Conservation (phyloP, 179 eudicot species). For the Heliamphora pulchella region DNA sequence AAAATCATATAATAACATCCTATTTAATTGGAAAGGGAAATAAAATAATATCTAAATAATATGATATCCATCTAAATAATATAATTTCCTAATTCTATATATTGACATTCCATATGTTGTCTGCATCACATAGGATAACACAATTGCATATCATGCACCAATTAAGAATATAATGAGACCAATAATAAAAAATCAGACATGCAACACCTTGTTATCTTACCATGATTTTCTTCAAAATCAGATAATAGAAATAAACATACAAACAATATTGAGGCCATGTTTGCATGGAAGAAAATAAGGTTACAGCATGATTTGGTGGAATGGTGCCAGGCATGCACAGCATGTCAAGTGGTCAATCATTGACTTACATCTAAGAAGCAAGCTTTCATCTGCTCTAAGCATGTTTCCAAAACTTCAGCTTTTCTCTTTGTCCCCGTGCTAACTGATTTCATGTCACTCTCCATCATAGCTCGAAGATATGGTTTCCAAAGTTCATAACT, state of each 20-base stretch:
- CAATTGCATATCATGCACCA: neutral
- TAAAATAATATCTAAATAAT: too few relatives aligned
- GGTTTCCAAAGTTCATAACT: slow-evolving; percentile 98
- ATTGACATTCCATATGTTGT: too few relatives aligned
- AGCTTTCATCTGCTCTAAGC: slow-evolving; percentile 82
- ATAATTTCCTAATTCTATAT: too few relatives aligned
- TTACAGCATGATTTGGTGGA: neutral
- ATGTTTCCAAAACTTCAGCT: slow-evolving; percentile 60
- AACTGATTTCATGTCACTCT: slow-evolving; percentile 91
- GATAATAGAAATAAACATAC: neutral
- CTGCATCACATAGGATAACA: neutral
- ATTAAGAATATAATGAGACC: neutral
- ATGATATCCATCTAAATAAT: too few relatives aligned
- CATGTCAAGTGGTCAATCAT: neutral
- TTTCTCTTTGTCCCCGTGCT: slow-evolving; percentile 70
- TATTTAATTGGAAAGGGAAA: too few relatives aligned
- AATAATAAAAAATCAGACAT: neutral
- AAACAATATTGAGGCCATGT: neutral
- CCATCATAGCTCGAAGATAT: slow-evolving; percentile 87
- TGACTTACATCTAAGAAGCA: slow-evolving; percentile 83
- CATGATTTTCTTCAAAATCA: neutral
- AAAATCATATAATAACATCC: too few relatives aligned
- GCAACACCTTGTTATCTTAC: neutral
- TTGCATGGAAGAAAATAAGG: neutral
- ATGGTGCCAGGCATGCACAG: neutral